Evolutionary conservation across 352 stramenopile species (phyloP).

Genomic region (Halophytophthora polymorphica): DNA sequence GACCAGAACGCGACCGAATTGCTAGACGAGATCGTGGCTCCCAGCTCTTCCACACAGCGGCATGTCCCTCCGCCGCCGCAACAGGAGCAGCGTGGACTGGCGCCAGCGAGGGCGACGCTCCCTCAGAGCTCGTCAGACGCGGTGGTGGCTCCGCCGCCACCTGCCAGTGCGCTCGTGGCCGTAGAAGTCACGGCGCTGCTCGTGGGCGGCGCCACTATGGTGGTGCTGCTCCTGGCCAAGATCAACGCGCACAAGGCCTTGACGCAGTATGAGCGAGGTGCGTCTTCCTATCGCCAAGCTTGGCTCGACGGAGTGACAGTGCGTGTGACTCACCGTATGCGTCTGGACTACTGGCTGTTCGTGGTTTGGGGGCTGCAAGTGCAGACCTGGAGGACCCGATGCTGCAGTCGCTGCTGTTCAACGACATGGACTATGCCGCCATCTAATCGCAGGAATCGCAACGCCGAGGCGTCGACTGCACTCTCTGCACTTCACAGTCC

Average conservation of each 20-base stretch:
- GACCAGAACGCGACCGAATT: constrained; percentile 15
- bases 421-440: constrained; percentile 73
- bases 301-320: too few species aligned
- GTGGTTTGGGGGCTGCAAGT: background rate
- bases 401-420: constrained; percentile 58
- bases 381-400: constrained; percentile 33
- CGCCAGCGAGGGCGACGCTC: constrained; percentile 1
- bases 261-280: constrained; percentile 19
- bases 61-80: background rate
- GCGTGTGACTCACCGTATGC: too few species aligned
- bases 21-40: constrained; percentile 17
- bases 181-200: constrained; percentile 29
- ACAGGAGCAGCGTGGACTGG: constrained; percentile 6
- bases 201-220: constrained; percentile 23
- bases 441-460: constrained; percentile 33
- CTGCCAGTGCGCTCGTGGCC: constrained; percentile 23
- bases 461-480: background rate
- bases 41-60: constrained; percentile 11
- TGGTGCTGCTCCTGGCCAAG: constrained; percentile 23
- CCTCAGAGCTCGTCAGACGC: too few species aligned
- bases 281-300: background rate
- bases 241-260: constrained; percentile 9
- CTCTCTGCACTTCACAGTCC: too few species aligned
- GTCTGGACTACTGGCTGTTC: background rate
- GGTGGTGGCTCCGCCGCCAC: constrained; percentile 1